A percentile compares a stretch with the other conserved stretches of the same genome.
Evolutionary conservation across 176 grass and related monocot species (phyloP).

Genomic region (Juncus inflexus): DNA sequence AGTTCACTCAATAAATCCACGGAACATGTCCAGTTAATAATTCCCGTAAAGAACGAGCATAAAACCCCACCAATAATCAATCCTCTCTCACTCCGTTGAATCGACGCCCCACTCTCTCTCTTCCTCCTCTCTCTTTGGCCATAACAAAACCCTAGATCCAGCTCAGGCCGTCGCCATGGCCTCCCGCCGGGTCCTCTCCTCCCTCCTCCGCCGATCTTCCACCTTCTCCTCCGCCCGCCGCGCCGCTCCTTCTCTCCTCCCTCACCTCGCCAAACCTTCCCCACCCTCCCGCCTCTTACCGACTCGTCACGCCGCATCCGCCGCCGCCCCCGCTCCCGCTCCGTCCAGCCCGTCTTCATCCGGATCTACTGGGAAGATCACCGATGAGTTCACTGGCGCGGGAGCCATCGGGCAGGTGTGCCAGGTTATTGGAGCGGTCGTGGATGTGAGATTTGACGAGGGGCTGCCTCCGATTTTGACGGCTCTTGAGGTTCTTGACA

Average conservation of each 20-base stretch:
- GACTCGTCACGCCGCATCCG: conserved; percentile 47
- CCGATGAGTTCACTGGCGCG: conserved; percentile 36
- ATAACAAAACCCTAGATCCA: conserved; percentile 54
- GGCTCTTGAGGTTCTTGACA: conserved; percentile 81
- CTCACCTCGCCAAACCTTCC: conserved; percentile 37
- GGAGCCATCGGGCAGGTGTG: conserved; percentile 48
- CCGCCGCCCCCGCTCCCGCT: conserved; percentile 35
- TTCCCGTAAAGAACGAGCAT: too few relatives aligned
- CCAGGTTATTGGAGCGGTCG: conserved; percentile 76
- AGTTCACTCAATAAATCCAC: too few relatives aligned
- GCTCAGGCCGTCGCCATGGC: conserved; percentile 49
- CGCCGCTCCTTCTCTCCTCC: conserved; percentile 35
- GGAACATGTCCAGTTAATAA: too few relatives aligned
- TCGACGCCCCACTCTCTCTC: too few relatives aligned
- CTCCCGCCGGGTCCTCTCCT: conserved; percentile 61
- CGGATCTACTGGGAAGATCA: conserved; percentile 20
- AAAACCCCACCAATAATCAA: too few relatives aligned
- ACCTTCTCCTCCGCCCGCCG: conserved; percentile 36
- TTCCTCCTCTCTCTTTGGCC: too few relatives aligned
- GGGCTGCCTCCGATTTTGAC: conserved; percentile 82
- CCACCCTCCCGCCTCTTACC: conserved; percentile 55
- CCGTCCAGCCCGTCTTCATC: conserved; percentile 23
- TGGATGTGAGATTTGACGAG: conserved; percentile 76
- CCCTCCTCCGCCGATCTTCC: conserved; percentile 52
- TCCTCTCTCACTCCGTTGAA: too few relatives aligned